A percentile compares a stretch with the other conserved stretches of the same genome.
Evolutionary conservation across 768 basidiomycete genomes (phyloP).

Genomic region (Gymnopilus junonius): DNA sequence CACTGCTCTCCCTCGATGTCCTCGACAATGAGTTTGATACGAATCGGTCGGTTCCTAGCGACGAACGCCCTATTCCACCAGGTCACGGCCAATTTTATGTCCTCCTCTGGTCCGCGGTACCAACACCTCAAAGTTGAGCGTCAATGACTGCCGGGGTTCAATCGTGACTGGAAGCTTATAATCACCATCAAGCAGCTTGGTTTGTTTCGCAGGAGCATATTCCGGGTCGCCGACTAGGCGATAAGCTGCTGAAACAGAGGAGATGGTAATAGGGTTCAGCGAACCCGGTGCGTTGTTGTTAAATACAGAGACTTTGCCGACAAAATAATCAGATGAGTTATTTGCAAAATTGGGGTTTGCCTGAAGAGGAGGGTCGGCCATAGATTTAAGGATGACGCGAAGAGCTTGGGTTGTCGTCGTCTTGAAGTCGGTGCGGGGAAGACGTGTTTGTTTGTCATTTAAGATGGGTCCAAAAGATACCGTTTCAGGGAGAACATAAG

Average conservation of each 20-base stretch:
- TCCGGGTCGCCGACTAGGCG: conserved; percentile 39
- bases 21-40: conserved; percentile 38
- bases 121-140: conserved; percentile 31
- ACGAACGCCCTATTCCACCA: conserved; percentile 41
- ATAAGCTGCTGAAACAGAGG: conserved; percentile 35
- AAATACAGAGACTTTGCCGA: conserved; percentile 39
- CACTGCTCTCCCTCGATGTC: conserved; percentile 44
- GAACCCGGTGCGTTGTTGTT: conserved; percentile 40
- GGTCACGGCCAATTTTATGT: conserved; percentile 27
- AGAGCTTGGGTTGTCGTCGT: conserved; percentile 33
- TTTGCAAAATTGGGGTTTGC: conserved; percentile 36
- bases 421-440: conserved; percentile 42
- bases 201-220: conserved; percentile 33
- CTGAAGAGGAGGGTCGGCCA: conserved; percentile 38
- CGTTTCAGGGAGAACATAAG: conserved; percentile 37
- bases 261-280: conserved; percentile 36
- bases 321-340: conserved; percentile 32
- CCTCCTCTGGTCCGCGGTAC: conserved; percentile 40
- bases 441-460: conserved; percentile 32
- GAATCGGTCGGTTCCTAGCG: conserved; percentile 38
- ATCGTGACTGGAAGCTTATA: conserved; percentile 35
- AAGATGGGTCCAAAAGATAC: conserved; percentile 37
- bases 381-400: conserved; percentile 36
- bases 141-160: conserved; percentile 40
- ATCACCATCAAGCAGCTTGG: conserved; percentile 28